These are phyloP conservation scores for Plasmodium yoelii DNA, from an alignment of 169 alveolate genomes.

Conservation along the genomic window DNA sequence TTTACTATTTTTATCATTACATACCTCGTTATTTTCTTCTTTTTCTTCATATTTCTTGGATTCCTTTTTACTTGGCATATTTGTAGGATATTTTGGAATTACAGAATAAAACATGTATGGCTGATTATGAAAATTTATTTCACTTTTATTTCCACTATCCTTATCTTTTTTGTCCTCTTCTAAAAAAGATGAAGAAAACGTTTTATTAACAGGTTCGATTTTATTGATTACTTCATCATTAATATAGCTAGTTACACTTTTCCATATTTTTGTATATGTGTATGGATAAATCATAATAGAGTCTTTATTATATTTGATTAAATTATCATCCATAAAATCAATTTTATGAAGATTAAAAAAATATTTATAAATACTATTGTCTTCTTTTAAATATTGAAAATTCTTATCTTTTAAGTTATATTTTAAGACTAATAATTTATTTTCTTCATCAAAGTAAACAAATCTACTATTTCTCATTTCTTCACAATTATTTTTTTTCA, in stretches of 20 bases:
- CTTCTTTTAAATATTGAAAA: slow-evolving; percentile 45
- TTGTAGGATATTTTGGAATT: slow-evolving; percentile 62
- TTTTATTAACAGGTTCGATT: slow-evolving; percentile 76
- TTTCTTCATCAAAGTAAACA: slow-evolving; percentile 60
- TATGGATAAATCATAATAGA: slow-evolving; percentile 58
- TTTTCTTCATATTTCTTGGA: slow-evolving; percentile 18
- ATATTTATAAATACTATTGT: slow-evolving; percentile 52
- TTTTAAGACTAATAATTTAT: slow-evolving; percentile 66
- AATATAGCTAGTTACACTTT: slow-evolving; percentile 69
- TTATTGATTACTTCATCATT: slow-evolving; percentile 75
- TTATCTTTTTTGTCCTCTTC: slow-evolving; percentile 20
- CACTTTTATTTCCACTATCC: slow-evolving; percentile 15
- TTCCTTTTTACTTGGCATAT: background rate
- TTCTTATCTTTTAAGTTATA: slow-evolving; percentile 37
- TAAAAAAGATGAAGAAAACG: slow-evolving; percentile 72
- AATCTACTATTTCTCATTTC: slow-evolving; percentile 75
- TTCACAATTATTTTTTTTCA: slow-evolving; percentile 75
- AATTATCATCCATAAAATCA: slow-evolving; percentile 48
- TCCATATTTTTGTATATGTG: slow-evolving; percentile 73
- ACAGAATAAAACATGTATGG: slow-evolving; percentile 77
- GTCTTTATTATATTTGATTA: slow-evolving; percentile 45
- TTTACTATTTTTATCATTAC: background rate
- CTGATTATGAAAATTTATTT: slow-evolving; percentile 45
- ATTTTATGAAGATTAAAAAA: slow-evolving; percentile 54
- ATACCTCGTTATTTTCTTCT: background rate